A percentile compares a stretch with the other conserved stretches of the same genome.
phyloP scores from a whole-genome alignment of 2,329 filamentous ascomycete species.

The Ophiosphaerella korrae region DNA sequence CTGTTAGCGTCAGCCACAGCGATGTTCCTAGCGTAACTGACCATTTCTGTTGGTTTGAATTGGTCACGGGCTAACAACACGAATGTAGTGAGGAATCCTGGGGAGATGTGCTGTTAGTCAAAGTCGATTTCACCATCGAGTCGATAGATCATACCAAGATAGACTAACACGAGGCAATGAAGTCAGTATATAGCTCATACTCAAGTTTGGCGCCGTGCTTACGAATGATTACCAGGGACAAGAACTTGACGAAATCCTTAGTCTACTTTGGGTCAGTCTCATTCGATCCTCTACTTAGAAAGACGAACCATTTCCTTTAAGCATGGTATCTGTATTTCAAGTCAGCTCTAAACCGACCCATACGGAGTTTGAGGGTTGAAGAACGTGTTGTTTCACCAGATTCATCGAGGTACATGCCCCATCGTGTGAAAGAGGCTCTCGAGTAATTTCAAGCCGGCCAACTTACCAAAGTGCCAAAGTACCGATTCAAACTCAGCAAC shows the following conservation, averaged over 20 bases:
- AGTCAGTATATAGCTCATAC: neutral
- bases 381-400: neutral
- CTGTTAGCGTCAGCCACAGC: conserved; percentile 12
- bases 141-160: conserved; percentile 61
- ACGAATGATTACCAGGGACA: conserved; percentile 73
- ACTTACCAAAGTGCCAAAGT: conserved; percentile 77
- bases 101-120: neutral
- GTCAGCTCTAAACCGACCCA: conserved; percentile 13
- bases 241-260: conserved; percentile 86
- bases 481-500: conserved; percentile 82
- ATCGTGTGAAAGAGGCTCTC: neutral
- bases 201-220: neutral
- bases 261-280: conserved; percentile 52
- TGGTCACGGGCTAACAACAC: conserved; percentile 74
- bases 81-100: conserved; percentile 85
- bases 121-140: neutral
- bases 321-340: conserved; percentile 69
- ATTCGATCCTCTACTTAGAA: neutral
- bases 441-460: too few species aligned
- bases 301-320: conserved; percentile 80
- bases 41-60: conserved; percentile 69
- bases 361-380: neutral
- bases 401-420: neutral
- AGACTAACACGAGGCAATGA: conserved; percentile 52
- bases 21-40: conserved; percentile 7